These are phyloP conservation scores for Leptographium galeiforme DNA, from an alignment of 2,329 filamentous ascomycete species.

Conservation along the genomic window DNA sequence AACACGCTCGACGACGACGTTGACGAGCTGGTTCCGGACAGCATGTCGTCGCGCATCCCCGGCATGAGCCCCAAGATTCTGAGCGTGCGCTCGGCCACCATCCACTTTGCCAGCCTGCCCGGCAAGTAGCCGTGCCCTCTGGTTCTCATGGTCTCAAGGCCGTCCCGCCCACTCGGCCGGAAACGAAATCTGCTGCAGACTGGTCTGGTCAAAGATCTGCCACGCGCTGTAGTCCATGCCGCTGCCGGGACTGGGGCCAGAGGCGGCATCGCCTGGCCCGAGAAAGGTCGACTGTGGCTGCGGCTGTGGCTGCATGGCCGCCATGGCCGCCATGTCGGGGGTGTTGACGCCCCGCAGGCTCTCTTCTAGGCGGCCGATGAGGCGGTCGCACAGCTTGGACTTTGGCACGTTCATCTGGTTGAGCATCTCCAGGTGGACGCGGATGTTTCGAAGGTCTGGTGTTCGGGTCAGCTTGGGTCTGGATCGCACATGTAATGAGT, in stretches of 20 bases:
- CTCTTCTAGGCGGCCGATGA: slow-evolving; percentile 7
- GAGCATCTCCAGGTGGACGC: slow-evolving; percentile 9
- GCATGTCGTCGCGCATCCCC: slow-evolving; percentile 7
- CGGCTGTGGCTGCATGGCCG: background rate
- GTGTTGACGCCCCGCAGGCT: slow-evolving; percentile 6
- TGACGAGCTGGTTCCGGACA: slow-evolving; percentile 5
- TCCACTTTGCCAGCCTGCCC: slow-evolving; percentile 1
- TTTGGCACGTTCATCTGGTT: slow-evolving; percentile 3
- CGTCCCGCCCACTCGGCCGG: background rate
- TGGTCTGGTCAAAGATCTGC: slow-evolving; percentile 10
- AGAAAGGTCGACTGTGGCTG: background rate
- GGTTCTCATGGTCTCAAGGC: background rate
- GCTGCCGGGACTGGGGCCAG: background rate
- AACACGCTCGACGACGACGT: background rate
- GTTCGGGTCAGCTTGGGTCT: background rate
- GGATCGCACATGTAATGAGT: no score
- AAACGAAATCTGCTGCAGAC: slow-evolving; percentile 7
- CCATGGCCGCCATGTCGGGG: background rate
- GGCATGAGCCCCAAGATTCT: slow-evolving; percentile 1
- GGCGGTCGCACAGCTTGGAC: slow-evolving; percentile 2
- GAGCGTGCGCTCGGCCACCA: slow-evolving; percentile 4
- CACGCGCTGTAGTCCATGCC: slow-evolving; percentile 5
- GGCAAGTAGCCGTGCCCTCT: background rate
- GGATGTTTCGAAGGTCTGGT: slow-evolving; percentile 8
- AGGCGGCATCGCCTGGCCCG: background rate